Evolutionary conservation across 805 yeast genomes (phyloP).

Genomic region (Barnettozyma californica): DNA sequence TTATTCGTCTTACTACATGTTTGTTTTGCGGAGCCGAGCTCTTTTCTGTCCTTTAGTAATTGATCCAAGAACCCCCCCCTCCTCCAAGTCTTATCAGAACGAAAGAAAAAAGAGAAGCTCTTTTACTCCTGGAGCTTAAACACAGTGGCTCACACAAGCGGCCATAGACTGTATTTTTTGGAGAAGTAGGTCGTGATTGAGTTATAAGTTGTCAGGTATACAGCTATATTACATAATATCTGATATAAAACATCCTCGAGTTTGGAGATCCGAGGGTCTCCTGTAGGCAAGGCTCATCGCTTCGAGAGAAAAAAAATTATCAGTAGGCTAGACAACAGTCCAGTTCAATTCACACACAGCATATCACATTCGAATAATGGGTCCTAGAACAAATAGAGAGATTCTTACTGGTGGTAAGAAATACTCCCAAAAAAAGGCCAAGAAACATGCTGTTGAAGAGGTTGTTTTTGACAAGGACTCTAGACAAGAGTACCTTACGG

Average conservation of each 20-base stretch:
- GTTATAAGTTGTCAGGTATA: too few species aligned
- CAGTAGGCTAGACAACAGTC: neutral
- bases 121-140: too few species aligned
- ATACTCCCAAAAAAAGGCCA: conserved; percentile 64
- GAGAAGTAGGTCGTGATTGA: too few species aligned
- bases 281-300: neutral
- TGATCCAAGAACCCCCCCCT: too few species aligned
- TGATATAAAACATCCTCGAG: neutral
- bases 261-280: neutral
- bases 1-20: too few species aligned
- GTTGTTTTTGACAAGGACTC: conserved; percentile 77
- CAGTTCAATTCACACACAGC: neutral
- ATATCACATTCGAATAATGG: conserved; percentile 13
- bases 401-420: conserved; percentile 83
- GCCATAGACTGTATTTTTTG: too few species aligned
- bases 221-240: too few species aligned
- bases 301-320: neutral
- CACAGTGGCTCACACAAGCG: too few species aligned
- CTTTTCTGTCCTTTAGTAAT: too few species aligned
- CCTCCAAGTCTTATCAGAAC: too few species aligned
- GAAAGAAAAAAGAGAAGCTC: too few species aligned
- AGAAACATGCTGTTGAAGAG: conserved; percentile 70
- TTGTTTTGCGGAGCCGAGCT: too few species aligned
- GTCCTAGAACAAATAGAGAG: conserved; percentile 57
- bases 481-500: conserved; percentile 82